These are phyloP conservation scores for Tolypocladium tropicale DNA, from an alignment of 2,329 filamentous ascomycete genomes.

Conservation along the genomic window DNA sequence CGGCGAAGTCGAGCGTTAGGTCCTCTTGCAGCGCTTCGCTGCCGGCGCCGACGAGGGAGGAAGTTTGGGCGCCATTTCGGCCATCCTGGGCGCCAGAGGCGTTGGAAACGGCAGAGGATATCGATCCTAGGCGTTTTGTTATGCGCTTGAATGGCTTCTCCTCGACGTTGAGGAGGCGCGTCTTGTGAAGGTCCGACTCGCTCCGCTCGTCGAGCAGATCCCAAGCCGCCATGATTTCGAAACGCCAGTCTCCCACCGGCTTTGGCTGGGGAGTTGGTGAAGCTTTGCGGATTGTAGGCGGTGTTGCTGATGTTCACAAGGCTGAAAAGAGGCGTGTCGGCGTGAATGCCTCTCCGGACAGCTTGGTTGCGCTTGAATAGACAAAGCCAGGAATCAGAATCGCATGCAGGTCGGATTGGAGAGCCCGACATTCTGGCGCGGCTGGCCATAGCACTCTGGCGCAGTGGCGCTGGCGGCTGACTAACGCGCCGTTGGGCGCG, in stretches of 20 bases:
- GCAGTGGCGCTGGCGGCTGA: not conserved
- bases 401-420: not conserved
- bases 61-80: slow-evolving; percentile 30
- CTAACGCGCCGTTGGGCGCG: not conserved
- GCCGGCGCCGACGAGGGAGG: slow-evolving; percentile 11
- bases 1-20: slow-evolving; percentile 76
- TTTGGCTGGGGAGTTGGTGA: not conserved
- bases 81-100: slow-evolving; percentile 10
- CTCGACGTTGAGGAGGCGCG: slow-evolving; percentile 79
- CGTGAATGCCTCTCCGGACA: not conserved
- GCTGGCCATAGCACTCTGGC: not conserved
- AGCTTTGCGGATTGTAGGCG: not conserved
- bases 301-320: not conserved
- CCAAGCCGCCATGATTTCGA: slow-evolving; percentile 37
- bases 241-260: not conserved
- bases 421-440: not conserved
- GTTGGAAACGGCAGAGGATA: slow-evolving; percentile 48
- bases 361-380: not conserved
- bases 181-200: slow-evolving; percentile 78
- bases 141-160: slow-evolving; percentile 87
- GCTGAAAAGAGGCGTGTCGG: not conserved
- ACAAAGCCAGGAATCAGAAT: not conserved
- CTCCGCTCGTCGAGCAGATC: slow-evolving; percentile 63
- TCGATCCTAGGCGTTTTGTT: slow-evolving; percentile 65
- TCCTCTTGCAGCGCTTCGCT: slow-evolving; percentile 64